Conservation (phyloP, 2,329 filamentous ascomycete species). For the Ophiostoma piceae region DNA sequence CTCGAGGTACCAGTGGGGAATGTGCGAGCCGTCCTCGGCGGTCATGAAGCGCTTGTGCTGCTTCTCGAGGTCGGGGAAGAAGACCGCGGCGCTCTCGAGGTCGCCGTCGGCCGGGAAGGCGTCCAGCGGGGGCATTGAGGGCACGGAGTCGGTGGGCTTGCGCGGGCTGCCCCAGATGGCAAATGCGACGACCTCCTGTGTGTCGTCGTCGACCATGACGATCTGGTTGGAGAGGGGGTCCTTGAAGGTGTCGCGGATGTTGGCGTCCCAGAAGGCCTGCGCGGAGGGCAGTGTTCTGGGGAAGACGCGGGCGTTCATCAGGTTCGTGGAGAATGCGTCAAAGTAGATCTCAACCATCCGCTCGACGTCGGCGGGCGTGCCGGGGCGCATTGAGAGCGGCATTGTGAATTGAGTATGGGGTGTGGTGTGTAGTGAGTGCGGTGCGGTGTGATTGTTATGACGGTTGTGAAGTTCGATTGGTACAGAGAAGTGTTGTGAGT, state of each 20-base stretch:
- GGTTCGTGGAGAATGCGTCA: slow-evolving; percentile 40
- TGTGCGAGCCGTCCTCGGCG: slow-evolving; percentile 27
- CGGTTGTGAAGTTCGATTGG: background rate
- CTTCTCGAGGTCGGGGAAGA: slow-evolving; percentile 38
- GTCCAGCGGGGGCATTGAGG: slow-evolving; percentile 30
- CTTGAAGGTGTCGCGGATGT: slow-evolving; percentile 37
- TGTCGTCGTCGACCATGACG: slow-evolving; percentile 33
- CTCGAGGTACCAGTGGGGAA: slow-evolving; percentile 46
- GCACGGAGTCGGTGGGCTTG: slow-evolving; percentile 26
- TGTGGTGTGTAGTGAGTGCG: no score
- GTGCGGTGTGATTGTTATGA: background rate
- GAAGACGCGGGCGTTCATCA: slow-evolving; percentile 38
- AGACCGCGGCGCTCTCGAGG: slow-evolving; percentile 35
- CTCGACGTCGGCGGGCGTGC: slow-evolving; percentile 38
- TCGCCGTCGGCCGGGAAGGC: slow-evolving; percentile 41
- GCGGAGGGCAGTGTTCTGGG: slow-evolving; percentile 31
- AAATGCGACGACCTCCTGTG: slow-evolving; percentile 38
- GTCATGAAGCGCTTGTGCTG: slow-evolving; percentile 39
- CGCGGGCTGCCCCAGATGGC: slow-evolving; percentile 42
- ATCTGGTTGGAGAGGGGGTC: slow-evolving; percentile 39
- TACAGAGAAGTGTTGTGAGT: no score
- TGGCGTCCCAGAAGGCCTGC: slow-evolving; percentile 36
- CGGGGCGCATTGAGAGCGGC: slow-evolving; percentile 36
- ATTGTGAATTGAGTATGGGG: background rate
- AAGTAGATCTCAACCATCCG: slow-evolving; percentile 42